Base-by-base conservation (phyloP, 2,329 filamentous ascomycete genomes). In the Botrytis sinoallii region DNA sequence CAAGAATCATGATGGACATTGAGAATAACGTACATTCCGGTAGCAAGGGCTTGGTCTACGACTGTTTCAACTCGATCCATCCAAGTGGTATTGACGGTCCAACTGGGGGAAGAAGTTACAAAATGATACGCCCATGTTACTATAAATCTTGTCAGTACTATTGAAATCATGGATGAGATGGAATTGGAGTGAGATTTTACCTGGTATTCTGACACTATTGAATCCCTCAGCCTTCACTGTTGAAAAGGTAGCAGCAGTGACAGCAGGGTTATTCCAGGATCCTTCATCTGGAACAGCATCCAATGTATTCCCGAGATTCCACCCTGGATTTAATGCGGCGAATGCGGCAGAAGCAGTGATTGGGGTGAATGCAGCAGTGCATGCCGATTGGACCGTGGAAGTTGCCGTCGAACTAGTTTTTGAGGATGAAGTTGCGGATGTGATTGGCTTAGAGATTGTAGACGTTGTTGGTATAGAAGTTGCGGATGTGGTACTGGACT, bases 1-100 rank as follows among this genome's bases (percentile, higher is more conserved):
- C 85, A 88, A 16, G 85, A 87, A 76, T 91, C 88, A 74, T 90
- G 88, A 75, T 90, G 88, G 10, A 88, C 85, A 74, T 90, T 89
- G 20, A 89, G 84, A 40, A 90, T 82, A 0, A 85, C 85, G 73
- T 85, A 87, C 6, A 90, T 79, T 3, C 83, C 86, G 1, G 85
- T 83, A 4, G 83, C 81, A 0, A 86, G 84, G 10, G 88, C 84
- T 84, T 87, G 85, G 75, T 89, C 87, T 16, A 90, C 81, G 1
- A 90, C 88, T 46, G 87, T 85, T 1, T 85, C 86, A 1, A 90
- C 88, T 18, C 88, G 83, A 73, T 88, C 83, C 61, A 90, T 83
- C 88, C 88, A 90, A 0, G 80, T 81, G 0, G 85, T 78, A 75
- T 89, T 84, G 32, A 90, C 85, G 3, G 82, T 86, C 84, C 86